Conservation (phyloP, 169 alveolate species). For the Babesia bigemina region DNA sequence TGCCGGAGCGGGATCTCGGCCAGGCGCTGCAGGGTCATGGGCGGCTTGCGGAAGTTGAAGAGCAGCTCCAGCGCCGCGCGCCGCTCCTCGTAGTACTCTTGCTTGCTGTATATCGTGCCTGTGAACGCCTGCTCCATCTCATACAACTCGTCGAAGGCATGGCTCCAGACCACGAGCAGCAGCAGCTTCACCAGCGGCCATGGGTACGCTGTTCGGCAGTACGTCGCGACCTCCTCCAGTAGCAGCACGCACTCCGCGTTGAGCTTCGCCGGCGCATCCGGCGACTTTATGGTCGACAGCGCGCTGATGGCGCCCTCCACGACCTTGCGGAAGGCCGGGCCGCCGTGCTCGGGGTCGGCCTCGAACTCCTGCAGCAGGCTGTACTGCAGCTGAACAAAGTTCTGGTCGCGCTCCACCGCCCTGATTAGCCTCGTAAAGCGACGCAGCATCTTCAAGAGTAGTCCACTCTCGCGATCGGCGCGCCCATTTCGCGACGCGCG, state of each 20-base stretch:
- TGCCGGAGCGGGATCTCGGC: slow-evolving; percentile 57
- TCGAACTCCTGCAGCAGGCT: slow-evolving; percentile 19
- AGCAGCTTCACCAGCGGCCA: slow-evolving; percentile 60
- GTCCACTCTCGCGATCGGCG: neutral
- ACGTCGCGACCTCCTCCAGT: slow-evolving; percentile 46
- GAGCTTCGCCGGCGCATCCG: slow-evolving; percentile 18
- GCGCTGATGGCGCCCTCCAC: slow-evolving; percentile 21
- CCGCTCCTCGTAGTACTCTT: slow-evolving; percentile 22
- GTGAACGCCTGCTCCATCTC: slow-evolving; percentile 2
- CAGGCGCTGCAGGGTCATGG: slow-evolving; percentile 60
- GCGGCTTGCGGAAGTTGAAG: slow-evolving; percentile 30
- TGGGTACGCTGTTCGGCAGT: slow-evolving; percentile 48
- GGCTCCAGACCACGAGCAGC: slow-evolving; percentile 43
- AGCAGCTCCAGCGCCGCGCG: slow-evolving; percentile 5
- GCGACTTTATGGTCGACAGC: slow-evolving; percentile 10
- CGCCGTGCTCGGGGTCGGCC: neutral
- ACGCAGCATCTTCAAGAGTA: neutral
- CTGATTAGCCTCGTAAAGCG: slow-evolving; percentile 8
- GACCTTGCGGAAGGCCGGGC: slow-evolving; percentile 15
- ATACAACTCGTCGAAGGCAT: slow-evolving; percentile 54
- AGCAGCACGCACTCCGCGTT: slow-evolving; percentile 34
- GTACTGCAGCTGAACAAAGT: slow-evolving; percentile 8
- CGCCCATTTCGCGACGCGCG: neutral
- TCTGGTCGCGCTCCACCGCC: slow-evolving; percentile 34
- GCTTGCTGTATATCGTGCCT: neutral